Evolutionary conservation across 2,329 filamentous ascomycete genomes (phyloP), one percentile per base, ranked within the genome.

Genomic region (Sporothrix globosa): DNA sequence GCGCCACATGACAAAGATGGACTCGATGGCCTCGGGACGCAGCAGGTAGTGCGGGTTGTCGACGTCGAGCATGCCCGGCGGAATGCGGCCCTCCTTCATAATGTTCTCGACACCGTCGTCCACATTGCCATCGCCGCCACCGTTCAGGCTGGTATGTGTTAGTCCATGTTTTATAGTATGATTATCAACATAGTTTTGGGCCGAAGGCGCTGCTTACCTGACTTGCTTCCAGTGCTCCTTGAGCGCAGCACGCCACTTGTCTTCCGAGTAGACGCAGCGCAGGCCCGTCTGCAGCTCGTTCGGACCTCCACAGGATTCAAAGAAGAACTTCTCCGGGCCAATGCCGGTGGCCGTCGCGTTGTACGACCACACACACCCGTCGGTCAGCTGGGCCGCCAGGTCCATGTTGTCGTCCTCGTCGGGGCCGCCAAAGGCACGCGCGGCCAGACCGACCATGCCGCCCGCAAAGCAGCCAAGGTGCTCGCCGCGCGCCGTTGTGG

Each of bases 21-120:
- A 91, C 81, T 95, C 92, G 69, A 95, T 92, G 2, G 91, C 91
- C 80, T 95, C 92, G 24, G 91, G 91, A 70, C 90, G 85, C 58
- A 92, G 82, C 41, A 91, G 86, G 76, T 92, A 92, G 69, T 84
- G 83, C 53, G 82, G 79, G 70, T 90, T 86, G 54, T 80, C 78
- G 61, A 90, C 83, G 21, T 81, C 81, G 2, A 84, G 81, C 77
- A 90, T 86, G 24, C 88, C 89, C 6, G 79, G 80, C 9, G 85
- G 83, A 5, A 90, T 75, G 13, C 81, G 80, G 70, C 83, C 80
- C 61, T 80, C 78, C n/a, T 78, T 75, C 69, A 84, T 81, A 61
- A 78, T 74, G 4, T 75, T 73, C 48, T 80, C 76, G 63, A 84
- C 76, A 48, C 61, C 61, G 1, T 61, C 73, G 72, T 83, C 71